Percentiles rank a stretch among this genome's conserved stretches.
Conservation (phyloP, 352 stramenopile species). For the Phytophthora aleatoria region DNA sequence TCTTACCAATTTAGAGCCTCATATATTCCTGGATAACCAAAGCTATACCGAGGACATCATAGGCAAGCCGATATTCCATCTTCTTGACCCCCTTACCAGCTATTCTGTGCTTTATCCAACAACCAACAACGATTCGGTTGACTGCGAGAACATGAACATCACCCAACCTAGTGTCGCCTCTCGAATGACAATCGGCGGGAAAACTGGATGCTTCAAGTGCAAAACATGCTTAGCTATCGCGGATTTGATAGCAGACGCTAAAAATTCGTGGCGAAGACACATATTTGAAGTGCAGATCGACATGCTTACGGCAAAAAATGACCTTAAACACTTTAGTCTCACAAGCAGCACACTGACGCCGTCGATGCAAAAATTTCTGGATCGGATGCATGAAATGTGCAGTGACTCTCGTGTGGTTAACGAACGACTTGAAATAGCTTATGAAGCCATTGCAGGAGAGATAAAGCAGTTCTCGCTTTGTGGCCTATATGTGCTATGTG, state of each 20-base stretch:
- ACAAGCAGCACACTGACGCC: slow-evolving; percentile 24
- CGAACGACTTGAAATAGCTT: slow-evolving; percentile 22
- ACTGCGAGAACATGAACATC: slow-evolving; percentile 58
- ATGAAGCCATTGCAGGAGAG: slow-evolving; percentile 36
- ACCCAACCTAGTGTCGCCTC: slow-evolving; percentile 39
- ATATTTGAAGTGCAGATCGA: slow-evolving; percentile 65
- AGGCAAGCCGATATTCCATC: slow-evolving; percentile 43
- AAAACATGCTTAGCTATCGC: slow-evolving; percentile 52
- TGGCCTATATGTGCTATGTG: slow-evolving; percentile 39
- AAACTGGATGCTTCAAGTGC: slow-evolving; percentile 69
- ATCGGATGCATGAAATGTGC: slow-evolving; percentile 38
- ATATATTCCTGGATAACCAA: slow-evolving; percentile 58
- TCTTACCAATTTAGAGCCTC: slow-evolving; percentile 25
- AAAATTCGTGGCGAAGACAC: slow-evolving; percentile 46
- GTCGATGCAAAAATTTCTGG: slow-evolving; percentile 37
- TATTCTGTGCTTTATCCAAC: slow-evolving; percentile 64
- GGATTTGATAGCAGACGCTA: slow-evolving; percentile 36
- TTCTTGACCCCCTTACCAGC: slow-evolving; percentile 40
- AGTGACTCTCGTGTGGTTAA: slow-evolving; percentile 17
- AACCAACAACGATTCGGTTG: slow-evolving; percentile 24
- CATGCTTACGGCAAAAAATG: slow-evolving; percentile 44
- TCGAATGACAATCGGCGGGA: slow-evolving; percentile 59
- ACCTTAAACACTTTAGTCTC: slow-evolving; percentile 47
- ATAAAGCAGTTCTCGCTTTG: slow-evolving; percentile 34
- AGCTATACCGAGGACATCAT: slow-evolving; percentile 40